Evolutionary conservation across 2,329 filamentous ascomycete genomes (phyloP).

Genomic region (Sporothrix inflata): DNA sequence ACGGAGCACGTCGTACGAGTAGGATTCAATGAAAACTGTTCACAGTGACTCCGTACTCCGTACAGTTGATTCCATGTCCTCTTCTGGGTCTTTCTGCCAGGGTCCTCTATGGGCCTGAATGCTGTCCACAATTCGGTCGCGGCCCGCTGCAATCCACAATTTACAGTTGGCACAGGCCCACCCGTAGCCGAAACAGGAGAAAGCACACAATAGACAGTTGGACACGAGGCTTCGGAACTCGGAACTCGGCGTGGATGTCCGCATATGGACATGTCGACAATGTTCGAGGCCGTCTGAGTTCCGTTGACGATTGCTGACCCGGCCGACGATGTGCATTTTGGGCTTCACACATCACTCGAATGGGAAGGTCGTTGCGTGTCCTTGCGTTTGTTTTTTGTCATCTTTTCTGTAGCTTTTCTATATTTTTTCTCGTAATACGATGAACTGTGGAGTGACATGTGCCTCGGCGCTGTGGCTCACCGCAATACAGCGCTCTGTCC

Average conservation of each 20-base stretch:
- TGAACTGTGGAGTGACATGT: neutral
- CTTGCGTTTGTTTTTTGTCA: neutral
- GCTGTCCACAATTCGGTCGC: neutral
- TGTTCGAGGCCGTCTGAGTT: neutral
- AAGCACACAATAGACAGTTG: neutral
- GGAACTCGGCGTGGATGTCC: slow-evolving; percentile 3
- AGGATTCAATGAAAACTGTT: neutral
- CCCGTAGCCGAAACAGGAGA: neutral
- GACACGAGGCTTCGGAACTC: slow-evolving; percentile 13
- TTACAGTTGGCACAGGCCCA: neutral
- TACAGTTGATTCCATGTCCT: neutral
- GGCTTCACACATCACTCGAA: neutral
- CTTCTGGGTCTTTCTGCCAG: neutral
- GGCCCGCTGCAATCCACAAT: neutral
- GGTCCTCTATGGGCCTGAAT: neutral
- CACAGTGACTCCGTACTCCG: too few species aligned
- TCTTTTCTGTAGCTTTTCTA: neutral
- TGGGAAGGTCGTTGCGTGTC: neutral
- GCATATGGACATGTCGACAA: neutral
- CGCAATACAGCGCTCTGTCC: neutral
- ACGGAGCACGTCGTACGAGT: neutral
- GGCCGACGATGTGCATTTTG: neutral
- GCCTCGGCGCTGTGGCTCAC: neutral
- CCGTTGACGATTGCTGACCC: neutral
- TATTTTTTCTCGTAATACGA: neutral